phyloP scores from a whole-genome alignment of 805 yeast genomes.

The Candida ortonii region DNA sequence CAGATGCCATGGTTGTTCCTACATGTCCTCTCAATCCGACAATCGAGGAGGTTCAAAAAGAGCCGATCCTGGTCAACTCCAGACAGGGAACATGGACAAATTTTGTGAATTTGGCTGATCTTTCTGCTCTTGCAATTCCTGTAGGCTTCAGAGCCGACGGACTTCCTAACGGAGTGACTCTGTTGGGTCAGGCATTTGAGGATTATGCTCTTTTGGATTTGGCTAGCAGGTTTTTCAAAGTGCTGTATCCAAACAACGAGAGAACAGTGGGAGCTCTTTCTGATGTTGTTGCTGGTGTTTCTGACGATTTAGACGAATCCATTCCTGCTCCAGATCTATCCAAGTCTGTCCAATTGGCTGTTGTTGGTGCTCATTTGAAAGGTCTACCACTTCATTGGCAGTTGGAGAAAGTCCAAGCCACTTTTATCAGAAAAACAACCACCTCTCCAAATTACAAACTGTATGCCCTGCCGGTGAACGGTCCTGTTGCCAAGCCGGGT shows the following conservation, averaged over 20 bases:
- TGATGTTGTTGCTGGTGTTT: slow-evolving; percentile 24
- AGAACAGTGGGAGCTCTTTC: slow-evolving; percentile 54
- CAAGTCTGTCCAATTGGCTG: slow-evolving; percentile 68
- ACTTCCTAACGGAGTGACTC: slow-evolving; percentile 85
- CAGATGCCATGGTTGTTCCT: slow-evolving; percentile 84
- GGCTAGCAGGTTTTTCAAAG: slow-evolving; percentile 66
- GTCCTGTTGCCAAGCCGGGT: slow-evolving; percentile 89
- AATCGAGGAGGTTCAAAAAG: slow-evolving; percentile 63
- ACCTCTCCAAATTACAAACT: slow-evolving; percentile 72
- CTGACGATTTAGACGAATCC: slow-evolving; percentile 44
- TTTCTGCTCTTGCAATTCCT: slow-evolving; percentile 89
- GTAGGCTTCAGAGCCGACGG: slow-evolving; percentile 87
- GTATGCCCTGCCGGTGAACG: slow-evolving; percentile 78
- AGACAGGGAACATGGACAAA: slow-evolving; percentile 98
- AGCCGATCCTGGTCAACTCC: slow-evolving; percentile 82
- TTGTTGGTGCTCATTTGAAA: slow-evolving; percentile 91
- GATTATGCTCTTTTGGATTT: slow-evolving; percentile 87
- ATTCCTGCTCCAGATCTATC: slow-evolving; percentile 45
- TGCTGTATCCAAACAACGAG: slow-evolving; percentile 39
- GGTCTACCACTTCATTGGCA: slow-evolving; percentile 96
- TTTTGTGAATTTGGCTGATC: slow-evolving; percentile 90
- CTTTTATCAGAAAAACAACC: slow-evolving; percentile 58
- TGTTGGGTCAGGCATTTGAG: slow-evolving; percentile 75
- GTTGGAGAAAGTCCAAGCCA: slow-evolving; percentile 77
- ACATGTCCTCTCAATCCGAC: slow-evolving; percentile 93